Evolutionary conservation across 2,329 filamentous ascomycete genomes (phyloP), one percentile per base, ranked within the genome.

Genomic region (Annulohypoxylon truncatum): DNA sequence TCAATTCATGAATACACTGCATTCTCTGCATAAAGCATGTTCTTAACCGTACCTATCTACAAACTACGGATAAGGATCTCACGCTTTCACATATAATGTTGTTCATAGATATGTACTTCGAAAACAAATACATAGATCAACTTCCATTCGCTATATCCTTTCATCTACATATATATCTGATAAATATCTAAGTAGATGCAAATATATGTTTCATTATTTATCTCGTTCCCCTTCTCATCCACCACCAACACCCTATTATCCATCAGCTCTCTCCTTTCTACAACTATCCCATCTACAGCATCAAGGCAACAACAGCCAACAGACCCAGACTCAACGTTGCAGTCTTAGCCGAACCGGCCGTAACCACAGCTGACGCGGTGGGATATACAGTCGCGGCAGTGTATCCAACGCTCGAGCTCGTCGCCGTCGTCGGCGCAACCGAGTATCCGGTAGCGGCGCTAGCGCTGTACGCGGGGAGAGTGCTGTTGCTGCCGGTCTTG

Each of bases 401-500:
- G 61, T 58, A 65, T 26, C 51, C 59, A 10, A 35, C 9, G 5
- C 51, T 35, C 2, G 51, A 20, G 20, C 20, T 66, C 2, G 75
- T 71, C 22, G 75, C 71, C 22, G 76, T 77, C 68, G 81, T 83
- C 61, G 81, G 77, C 64, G 78, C 76, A 57, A 83, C 83, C 54
- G 87, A 44, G 57, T 62, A 65, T 8, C 66, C 61, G 9, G 61
- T 66, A 35, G 50, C 51, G 46, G 55, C 44, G 57, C 62, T 46
- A 35, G 55, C 44, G 52, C 61, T 55, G 55, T 55, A 51, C 15
- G 90, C 88, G 80, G 92, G 91, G 71, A 84, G 71, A 1, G 85
- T 82, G 33, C 92, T 81, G 77, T 88, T 86, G 51, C 83, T 78
- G 28, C 88, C 18, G 50, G 42, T 24, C 12, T 55, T 89, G 78